A percentile compares a stretch with the other conserved stretches of the same genome.
Evolutionary conservation across 140 eudicot genomes (phyloP).

Genomic region (Anethum foeniculum): DNA sequence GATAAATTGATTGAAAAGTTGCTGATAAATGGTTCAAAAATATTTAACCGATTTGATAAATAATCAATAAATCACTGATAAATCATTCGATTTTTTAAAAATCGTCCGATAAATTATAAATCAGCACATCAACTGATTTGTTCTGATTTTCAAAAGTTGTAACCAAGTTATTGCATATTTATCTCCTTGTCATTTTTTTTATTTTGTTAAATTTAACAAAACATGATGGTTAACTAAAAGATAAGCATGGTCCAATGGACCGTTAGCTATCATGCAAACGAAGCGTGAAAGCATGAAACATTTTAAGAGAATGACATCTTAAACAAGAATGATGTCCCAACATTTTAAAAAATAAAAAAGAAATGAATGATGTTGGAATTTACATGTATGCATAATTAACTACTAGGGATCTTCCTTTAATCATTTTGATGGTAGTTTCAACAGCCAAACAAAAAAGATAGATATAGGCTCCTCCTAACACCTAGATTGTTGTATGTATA

Average conservation of each 20-base stretch:
- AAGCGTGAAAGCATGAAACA: slow-evolving; percentile 4
- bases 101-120: too few relatives aligned
- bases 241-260: not conserved
- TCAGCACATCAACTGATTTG: too few relatives aligned
- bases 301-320: not conserved
- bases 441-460: slow-evolving; percentile 8
- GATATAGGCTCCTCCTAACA: slow-evolving; percentile 11
- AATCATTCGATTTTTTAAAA: too few relatives aligned
- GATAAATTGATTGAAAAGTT: too few relatives aligned
- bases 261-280: not conserved
- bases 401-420: not conserved
- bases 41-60: too few relatives aligned
- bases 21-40: too few relatives aligned
- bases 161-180: too few relatives aligned
- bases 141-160: too few relatives aligned
- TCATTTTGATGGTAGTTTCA: slow-evolving; percentile 40
- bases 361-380: not conserved
- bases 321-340: not conserved
- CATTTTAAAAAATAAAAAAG: not conserved
- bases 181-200: too few relatives aligned
- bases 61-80: too few relatives aligned
- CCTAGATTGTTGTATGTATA: not conserved
- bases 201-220: not conserved
- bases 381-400: not conserved
- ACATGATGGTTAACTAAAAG: not conserved